A percentile compares a stretch with the other conserved stretches of the same genome.
phyloP scores from a whole-genome alignment of 2,329 filamentous ascomycete species.

The Dendrostoma leiphaemia region DNA sequence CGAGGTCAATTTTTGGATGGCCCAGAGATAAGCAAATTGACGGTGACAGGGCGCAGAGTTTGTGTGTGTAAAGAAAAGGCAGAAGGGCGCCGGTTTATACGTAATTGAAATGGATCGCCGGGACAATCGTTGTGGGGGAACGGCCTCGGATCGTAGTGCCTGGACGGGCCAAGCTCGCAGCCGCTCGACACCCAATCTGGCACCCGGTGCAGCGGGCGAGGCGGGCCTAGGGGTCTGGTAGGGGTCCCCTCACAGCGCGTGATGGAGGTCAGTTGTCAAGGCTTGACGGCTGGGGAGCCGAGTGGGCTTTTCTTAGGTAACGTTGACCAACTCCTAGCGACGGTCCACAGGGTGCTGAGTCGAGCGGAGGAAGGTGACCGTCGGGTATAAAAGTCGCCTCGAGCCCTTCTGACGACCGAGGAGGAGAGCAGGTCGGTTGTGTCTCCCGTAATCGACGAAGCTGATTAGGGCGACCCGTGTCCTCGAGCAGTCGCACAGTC shows the following conservation, averaged over 20 bases:
- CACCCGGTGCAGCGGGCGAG: slow-evolving; percentile 13
- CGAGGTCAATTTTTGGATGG: slow-evolving; percentile 18
- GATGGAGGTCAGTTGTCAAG: slow-evolving; percentile 5
- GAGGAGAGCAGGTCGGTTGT: neutral
- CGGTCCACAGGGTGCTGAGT: slow-evolving; percentile 17
- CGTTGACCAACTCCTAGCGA: slow-evolving; percentile 14
- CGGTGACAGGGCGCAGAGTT: slow-evolving; percentile 35
- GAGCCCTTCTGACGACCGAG: slow-evolving; percentile 10
- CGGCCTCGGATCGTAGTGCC: slow-evolving; percentile 15
- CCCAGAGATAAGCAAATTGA: slow-evolving; percentile 29
- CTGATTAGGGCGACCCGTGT: neutral
- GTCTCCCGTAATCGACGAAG: neutral
- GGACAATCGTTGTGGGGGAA: slow-evolving; percentile 24
- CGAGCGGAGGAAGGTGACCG: slow-evolving; percentile 12
- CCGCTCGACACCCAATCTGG: slow-evolving; percentile 6
- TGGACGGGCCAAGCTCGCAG: slow-evolving; percentile 14
- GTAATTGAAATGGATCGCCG: slow-evolving; percentile 34
- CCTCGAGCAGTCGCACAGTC: slow-evolving; percentile 3
- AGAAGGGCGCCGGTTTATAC: slow-evolving; percentile 45
- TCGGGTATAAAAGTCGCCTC: slow-evolving; percentile 18
- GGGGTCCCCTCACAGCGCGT: slow-evolving; percentile 14
- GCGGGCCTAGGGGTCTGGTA: neutral
- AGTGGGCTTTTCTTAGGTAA: slow-evolving; percentile 20
- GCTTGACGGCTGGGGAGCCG: slow-evolving; percentile 9
- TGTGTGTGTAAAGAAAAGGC: slow-evolving; percentile 39